Base-by-base conservation (phyloP, 2,329 filamentous ascomycete species). In the Apiospora arundinis region DNA sequence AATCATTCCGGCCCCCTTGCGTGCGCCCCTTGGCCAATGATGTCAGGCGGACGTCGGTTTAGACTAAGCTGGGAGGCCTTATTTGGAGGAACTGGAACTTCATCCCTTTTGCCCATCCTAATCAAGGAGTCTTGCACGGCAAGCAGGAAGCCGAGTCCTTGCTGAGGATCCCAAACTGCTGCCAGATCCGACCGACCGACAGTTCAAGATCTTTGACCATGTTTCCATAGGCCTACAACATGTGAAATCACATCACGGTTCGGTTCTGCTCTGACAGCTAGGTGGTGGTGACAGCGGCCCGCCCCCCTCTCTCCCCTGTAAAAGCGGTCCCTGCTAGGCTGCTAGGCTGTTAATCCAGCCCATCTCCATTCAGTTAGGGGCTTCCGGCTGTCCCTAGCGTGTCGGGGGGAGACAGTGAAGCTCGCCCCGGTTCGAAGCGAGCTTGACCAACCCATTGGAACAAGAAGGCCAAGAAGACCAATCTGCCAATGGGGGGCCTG, bases 271-370 rank as follows among this genome's bases (percentile, higher is more conserved):
- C 28, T 60, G 52, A 28, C 32, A 16, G 18, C 12, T 32, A 45
- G 49, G 28, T 60, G 52, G 56, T 63, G 32, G 56, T 63, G 56
- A 63, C 56, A 63, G 56, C 56, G 56, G 56, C 56, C 56, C 32
- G 56, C 56, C 25, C 56, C 52, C 56, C 56, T 63, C 32, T 63
- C 56, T 14, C 56, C 52, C 56, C 56, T 63, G 56, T 63, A 63
- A 63, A 63, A 40, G 32, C 32, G 56, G 28, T 40, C 56, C 56
- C 56, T 14, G 32, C 56, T 63, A 40, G 56, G 56, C 56, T 14
- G 32, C 56, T 63, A 40, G 56, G 56, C n/a, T 52, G 21, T 40
- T 1, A 40, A 40, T 14, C n/a, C 32, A 63, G 56, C 21, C 56
- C 56, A 63, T 12, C 56, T 40, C 56, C 56, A 63, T 63, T 37